Conservation (phyloP, 73 alveolate genomes). For the Symbiodinium natans region DNA sequence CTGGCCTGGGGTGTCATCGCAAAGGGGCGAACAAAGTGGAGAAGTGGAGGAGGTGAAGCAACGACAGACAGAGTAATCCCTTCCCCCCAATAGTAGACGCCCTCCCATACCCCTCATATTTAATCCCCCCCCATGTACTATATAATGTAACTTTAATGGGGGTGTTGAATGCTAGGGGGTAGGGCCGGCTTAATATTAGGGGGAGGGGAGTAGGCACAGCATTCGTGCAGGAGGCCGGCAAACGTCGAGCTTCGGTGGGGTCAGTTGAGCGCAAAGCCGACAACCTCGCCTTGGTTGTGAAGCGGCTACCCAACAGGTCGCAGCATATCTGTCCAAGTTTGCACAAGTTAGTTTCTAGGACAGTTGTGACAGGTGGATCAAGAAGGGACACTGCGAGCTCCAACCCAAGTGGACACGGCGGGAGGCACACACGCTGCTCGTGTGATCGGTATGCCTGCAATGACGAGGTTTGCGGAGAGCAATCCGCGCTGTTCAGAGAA, state of each 20-base stretch:
- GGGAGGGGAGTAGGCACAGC: not conserved
- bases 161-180: not conserved
- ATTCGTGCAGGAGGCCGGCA: conserved; percentile 31
- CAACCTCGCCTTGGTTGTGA: conserved; percentile 38
- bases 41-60: too few relatives aligned
- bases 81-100: too few relatives aligned
- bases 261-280: conserved; percentile 26
- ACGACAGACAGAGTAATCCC: too few relatives aligned
- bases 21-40: too few relatives aligned
- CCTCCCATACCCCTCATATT: not conserved
- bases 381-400: conserved; percentile 15
- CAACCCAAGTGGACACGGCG: not conserved
- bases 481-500: conserved; percentile 58
- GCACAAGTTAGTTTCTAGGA: too few relatives aligned
- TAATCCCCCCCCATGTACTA: not conserved
- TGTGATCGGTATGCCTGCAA: not conserved
- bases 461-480: conserved; percentile 57
- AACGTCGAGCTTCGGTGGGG: conserved; percentile 50
- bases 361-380: conserved; percentile 59
- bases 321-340: too few relatives aligned
- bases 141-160: not conserved
- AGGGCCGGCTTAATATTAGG: not conserved
- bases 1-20: too few relatives aligned
- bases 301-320: conserved; percentile 66
- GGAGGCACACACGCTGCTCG: not conserved